Evolutionary conservation across 164 flowering plant species (phyloP).

Genomic region (Magnolia sinica): DNA sequence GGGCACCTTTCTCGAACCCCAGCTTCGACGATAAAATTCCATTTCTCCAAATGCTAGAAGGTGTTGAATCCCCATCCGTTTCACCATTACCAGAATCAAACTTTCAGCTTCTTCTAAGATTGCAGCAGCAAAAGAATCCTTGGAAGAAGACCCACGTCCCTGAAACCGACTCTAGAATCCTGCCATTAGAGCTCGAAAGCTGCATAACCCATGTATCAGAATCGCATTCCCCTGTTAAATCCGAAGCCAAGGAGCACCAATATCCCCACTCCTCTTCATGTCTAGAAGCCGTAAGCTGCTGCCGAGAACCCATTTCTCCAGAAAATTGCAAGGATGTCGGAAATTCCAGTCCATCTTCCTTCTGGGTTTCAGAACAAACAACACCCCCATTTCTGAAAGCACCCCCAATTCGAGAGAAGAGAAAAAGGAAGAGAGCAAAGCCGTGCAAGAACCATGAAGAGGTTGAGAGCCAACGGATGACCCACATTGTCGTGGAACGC

Average conservation of each 20-base stretch:
- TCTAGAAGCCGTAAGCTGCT: constrained; percentile 17
- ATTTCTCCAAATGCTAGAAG: constrained; percentile 57
- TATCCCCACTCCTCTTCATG: constrained; percentile 5
- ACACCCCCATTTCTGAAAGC: not conserved
- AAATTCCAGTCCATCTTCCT: constrained; percentile 5
- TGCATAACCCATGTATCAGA: constrained; percentile 38
- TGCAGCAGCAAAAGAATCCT: constrained; percentile 35
- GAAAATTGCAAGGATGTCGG: constrained; percentile 6
- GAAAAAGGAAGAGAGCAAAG: constrained; percentile 46
- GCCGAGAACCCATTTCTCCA: constrained; percentile 8
- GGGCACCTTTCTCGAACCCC: constrained; percentile 15
- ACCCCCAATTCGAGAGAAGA: constrained; percentile 23
- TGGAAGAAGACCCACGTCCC: constrained; percentile 16
- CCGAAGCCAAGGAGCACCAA: constrained; percentile 20
- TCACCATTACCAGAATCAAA: constrained; percentile 33
- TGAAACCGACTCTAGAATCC: constrained; percentile 9
- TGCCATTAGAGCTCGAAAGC: constrained; percentile 38
- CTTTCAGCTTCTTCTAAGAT: constrained; percentile 35
- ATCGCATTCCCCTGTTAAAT: constrained; percentile 38
- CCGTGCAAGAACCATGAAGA: constrained; percentile 55
- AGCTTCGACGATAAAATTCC: constrained; percentile 45
- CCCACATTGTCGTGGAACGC: constrained; percentile 73
- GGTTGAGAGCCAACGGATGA: constrained; percentile 56
- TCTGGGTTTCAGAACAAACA: not conserved
- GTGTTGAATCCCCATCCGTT: constrained; percentile 27